phyloP scores from a whole-genome alignment of 2,329 filamentous ascomycete species.

The Epichloe amarillans region DNA sequence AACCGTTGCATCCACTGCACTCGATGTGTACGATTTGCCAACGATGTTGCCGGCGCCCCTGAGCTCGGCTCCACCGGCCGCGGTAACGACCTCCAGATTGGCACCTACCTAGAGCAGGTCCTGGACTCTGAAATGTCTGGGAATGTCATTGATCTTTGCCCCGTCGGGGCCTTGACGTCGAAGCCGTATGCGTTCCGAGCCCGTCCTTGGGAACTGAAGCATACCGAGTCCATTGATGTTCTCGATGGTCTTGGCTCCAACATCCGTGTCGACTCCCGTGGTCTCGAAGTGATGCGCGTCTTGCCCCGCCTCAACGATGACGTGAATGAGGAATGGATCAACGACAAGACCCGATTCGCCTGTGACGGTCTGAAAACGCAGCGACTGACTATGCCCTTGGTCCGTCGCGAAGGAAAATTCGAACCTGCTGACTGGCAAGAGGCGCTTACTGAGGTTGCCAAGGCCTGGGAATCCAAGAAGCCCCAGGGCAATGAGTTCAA shows the following conservation, averaged over 20 bases:
- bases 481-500: constrained; percentile 93
- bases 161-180: constrained; percentile 88
- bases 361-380: constrained; percentile 96
- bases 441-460: constrained; percentile 73
- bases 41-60: constrained; percentile 89
- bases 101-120: constrained; percentile 90
- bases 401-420: constrained; percentile 82
- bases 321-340: constrained; percentile 99
- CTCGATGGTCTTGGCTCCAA: constrained; percentile 87
- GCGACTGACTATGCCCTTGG: constrained; percentile 80
- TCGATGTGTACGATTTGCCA: constrained; percentile 92
- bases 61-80: constrained; percentile 90
- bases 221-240: constrained; percentile 91
- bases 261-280: constrained; percentile 84
- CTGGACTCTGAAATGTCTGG: constrained; percentile 90
- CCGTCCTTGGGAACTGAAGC: constrained; percentile 92
- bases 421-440: constrained; percentile 92
- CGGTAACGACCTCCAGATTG: constrained; percentile 95
- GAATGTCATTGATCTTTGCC: constrained; percentile 96
- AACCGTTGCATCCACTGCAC: constrained; percentile 99
- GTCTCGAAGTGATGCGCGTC: constrained; percentile 91
- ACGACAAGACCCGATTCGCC: constrained; percentile 94
- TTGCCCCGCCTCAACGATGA: constrained; percentile 91
- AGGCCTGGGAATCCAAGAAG: constrained; percentile 64
- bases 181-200: constrained; percentile 98